These are phyloP conservation scores for Grosmannia serpens DNA, from an alignment of 2,329 filamentous ascomycete species.

Conservation along the genomic window DNA sequence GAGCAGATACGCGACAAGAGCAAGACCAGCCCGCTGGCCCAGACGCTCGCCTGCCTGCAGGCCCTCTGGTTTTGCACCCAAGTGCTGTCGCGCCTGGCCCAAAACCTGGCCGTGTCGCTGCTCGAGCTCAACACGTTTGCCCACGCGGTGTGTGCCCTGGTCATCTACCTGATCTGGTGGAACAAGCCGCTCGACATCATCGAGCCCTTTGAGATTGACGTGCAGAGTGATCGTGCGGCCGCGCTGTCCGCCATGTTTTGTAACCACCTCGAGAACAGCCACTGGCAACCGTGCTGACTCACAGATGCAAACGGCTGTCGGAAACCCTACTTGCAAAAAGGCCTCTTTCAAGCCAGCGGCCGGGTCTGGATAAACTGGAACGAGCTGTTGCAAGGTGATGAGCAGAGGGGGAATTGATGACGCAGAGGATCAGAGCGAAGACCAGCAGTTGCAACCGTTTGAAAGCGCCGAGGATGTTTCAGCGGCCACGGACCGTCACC, in stretches of 20 bases:
- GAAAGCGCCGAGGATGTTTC: no score
- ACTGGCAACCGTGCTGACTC: not conserved
- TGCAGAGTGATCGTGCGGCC: not conserved
- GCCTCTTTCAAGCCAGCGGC: not conserved
- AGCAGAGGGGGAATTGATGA: not conserved
- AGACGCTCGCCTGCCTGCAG: conserved; percentile 21
- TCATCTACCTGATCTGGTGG: conserved; percentile 19
- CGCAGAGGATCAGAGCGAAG: no score
- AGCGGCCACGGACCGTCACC: no score
- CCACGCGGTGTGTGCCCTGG: conserved; percentile 19
- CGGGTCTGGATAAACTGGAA: not conserved
- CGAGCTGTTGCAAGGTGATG: not conserved
- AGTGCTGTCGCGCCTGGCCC: conserved; percentile 16
- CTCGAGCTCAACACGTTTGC: conserved; percentile 21
- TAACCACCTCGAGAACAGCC: fast-evolving
- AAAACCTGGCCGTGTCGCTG: conserved; percentile 20
- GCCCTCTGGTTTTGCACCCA: conserved; percentile 24
- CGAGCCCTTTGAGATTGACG: not conserved
- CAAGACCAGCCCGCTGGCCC: conserved; percentile 19
- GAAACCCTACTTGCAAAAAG: not conserved
- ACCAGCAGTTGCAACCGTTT: no score
- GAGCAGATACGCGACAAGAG: conserved; percentile 16
- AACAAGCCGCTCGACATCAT: conserved; percentile 17
- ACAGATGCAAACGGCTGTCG: not conserved
- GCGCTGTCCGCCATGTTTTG: not conserved